phyloP scores from a whole-genome alignment of 176 grass and related monocot genomes.

The Otatea glauca region DNA sequence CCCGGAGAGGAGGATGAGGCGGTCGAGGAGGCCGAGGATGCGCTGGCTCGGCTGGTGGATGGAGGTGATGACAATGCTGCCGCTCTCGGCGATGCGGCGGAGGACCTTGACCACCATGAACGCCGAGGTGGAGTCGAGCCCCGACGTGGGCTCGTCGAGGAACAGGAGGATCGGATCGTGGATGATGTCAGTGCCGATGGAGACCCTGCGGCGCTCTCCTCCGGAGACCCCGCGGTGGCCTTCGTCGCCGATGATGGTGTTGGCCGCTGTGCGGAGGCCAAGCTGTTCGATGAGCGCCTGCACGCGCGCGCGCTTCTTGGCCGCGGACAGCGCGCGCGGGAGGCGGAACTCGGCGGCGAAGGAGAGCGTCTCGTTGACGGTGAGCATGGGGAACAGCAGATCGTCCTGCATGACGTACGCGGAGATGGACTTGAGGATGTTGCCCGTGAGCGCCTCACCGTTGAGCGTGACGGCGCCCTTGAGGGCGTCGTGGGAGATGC shows the following conservation, averaged over 20 bases:
- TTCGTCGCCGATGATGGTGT: slow-evolving; percentile 97
- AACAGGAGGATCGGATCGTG: slow-evolving; percentile 91
- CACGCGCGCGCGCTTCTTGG: slow-evolving; percentile 83
- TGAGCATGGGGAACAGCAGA: slow-evolving; percentile 92
- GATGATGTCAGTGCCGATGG: slow-evolving; percentile 90
- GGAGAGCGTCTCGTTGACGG: slow-evolving; percentile 83
- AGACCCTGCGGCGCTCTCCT: slow-evolving; percentile 82
- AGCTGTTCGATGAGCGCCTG: slow-evolving; percentile 89
- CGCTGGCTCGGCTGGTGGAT: slow-evolving; percentile 91
- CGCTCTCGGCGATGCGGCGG: slow-evolving; percentile 72
- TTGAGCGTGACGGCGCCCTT: slow-evolving; percentile 81
- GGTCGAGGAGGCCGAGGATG: slow-evolving; percentile 78
- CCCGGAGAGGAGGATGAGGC: slow-evolving; percentile 73
- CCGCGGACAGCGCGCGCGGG: slow-evolving; percentile 59
- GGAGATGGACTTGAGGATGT: slow-evolving; percentile 74
- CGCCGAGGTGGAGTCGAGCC: slow-evolving; percentile 92
- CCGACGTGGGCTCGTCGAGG: slow-evolving; percentile 95
- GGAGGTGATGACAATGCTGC: slow-evolving; percentile 94
- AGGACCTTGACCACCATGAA: slow-evolving; percentile 96
- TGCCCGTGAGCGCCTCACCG: slow-evolving; percentile 63
- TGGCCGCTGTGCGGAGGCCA: slow-evolving; percentile 61
- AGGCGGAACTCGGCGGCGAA: slow-evolving; percentile 98
- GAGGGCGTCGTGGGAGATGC: slow-evolving; percentile 71
- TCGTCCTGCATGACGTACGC: slow-evolving; percentile 99
- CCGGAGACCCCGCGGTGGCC: slow-evolving; percentile 91